A percentile compares a stretch with the other conserved stretches of the same genome.
These are phyloP conservation scores for Artemisia tridentata DNA, from an alignment of 129 eudicot species.

Conservation along the genomic window DNA sequence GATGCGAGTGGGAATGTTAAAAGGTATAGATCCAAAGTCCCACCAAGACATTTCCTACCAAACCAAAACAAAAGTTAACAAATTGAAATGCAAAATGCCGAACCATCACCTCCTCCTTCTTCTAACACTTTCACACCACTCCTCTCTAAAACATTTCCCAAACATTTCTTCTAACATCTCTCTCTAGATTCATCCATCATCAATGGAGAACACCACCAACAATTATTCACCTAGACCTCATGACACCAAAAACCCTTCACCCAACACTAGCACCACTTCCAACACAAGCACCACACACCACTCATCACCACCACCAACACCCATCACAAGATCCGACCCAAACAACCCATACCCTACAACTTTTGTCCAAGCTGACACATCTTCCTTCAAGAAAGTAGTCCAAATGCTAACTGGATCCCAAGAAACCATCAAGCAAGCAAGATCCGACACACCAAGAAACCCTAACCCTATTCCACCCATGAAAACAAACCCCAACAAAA, in stretches of 20 bases:
- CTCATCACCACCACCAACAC: slow-evolving; percentile 36
- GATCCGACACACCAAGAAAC: slow-evolving; percentile 33
- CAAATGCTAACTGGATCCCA: slow-evolving; percentile 97
- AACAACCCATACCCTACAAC: slow-evolving; percentile 91
- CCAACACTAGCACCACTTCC: slow-evolving; percentile 46
- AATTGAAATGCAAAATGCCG: slow-evolving; percentile 43
- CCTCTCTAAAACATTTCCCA: slow-evolving; percentile 4
- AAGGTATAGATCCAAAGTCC: slow-evolving; percentile 27
- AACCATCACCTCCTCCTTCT: slow-evolving; percentile 26
- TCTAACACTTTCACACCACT: slow-evolving; percentile 9
- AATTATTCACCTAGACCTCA: slow-evolving; percentile 35
- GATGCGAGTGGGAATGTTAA: background rate
- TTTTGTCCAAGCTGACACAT: slow-evolving; percentile 91
- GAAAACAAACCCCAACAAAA: slow-evolving; percentile 48
- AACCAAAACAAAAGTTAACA: slow-evolving; percentile 48
- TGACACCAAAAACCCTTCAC: slow-evolving; percentile 50
- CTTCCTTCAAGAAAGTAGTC: slow-evolving; percentile 91
- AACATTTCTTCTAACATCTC: background rate
- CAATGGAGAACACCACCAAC: slow-evolving; percentile 45
- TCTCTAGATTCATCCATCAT: slow-evolving; percentile 24
- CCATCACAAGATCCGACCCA: slow-evolving; percentile 80
- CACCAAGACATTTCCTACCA: slow-evolving; percentile 57
- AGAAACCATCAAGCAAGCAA: slow-evolving; percentile 55
- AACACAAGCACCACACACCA: slow-evolving; percentile 36
- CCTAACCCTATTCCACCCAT: slow-evolving; percentile 69